Evolutionary conservation across 768 basidiomycete genomes (phyloP), one percentile per base, ranked within the genome.

Genomic region (Hypholoma fasciculare): DNA sequence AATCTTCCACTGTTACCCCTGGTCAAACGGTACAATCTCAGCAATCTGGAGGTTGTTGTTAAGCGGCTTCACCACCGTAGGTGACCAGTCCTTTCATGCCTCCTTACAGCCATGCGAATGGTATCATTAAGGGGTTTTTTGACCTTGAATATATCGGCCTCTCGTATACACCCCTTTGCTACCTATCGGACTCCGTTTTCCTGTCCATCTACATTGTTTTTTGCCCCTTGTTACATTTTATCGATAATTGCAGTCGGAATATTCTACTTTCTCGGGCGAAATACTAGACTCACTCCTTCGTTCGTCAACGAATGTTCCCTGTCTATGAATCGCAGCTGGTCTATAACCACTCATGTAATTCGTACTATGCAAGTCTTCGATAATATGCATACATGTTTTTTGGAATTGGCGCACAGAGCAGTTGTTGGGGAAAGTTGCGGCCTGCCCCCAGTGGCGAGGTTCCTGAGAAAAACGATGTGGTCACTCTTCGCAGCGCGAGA

Each of bases 21-120:
- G 93, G 93, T 26, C 89, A 93, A 74, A 87, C 82, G 55, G 90
- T 95, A 54, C 86, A 88, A 70, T 87, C 90, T 71, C 87, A 88
- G 74, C 80, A 82, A 67, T 76, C 84, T 4, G 79, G 85, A 55
- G 82, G 89, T 44, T 96, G 94, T 78, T 96, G 94, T 84, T 96
- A 75, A 84, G 74, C 65, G 63, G 43, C 30, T 49, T 49, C 30
- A 13, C 49, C 16, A 4, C 27, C n/a, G 20, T 44, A 30, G 46
- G 47, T 57, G 30, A 42, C 43, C n/a, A 27, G 36, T 42, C 47
- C 36, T 62, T 58, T 53, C 30, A 34, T 9, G 7, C 30, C 48
- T 60, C 42, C 54, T 60, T 56, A n/a, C 56, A 43, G 53, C 49
- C 52, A 30, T 50, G n/a, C 52, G 19, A 49, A 54, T 52, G 52